Percentiles rank a stretch among this genome's conserved stretches.
phyloP scores from a whole-genome alignment of 352 stramenopile genomes.

The Phytophthora pistaciae region DNA sequence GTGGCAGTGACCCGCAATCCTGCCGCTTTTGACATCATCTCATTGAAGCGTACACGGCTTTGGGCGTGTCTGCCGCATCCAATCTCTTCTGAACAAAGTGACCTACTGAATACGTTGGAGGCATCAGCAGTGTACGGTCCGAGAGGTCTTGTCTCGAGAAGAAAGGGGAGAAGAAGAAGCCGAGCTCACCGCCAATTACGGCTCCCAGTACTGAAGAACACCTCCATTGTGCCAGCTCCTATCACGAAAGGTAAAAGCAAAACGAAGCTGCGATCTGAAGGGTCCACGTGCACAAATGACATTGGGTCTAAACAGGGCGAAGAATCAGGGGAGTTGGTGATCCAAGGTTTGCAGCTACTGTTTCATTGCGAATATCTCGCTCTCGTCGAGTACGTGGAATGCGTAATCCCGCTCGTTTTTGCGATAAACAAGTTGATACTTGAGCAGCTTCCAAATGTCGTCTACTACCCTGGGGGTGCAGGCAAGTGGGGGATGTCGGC shows the following conservation, averaged over 20 bases:
- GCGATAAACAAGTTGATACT: slow-evolving; percentile 39
- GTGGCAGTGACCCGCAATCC: slow-evolving; percentile 5
- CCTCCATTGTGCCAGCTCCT: background rate
- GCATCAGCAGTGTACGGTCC: background rate
- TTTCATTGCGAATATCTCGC: slow-evolving; percentile 32
- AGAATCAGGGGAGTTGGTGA: background rate
- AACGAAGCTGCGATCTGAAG: background rate
- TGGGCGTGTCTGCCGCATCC: slow-evolving; percentile 10
- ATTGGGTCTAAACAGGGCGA: background rate
- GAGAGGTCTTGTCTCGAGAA: background rate
- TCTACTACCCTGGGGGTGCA: slow-evolving; percentile 34
- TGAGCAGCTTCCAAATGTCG: slow-evolving; percentile 33
- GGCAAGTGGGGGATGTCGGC: background rate
- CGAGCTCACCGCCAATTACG: background rate
- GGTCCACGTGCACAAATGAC: background rate
- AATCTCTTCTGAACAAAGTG: background rate
- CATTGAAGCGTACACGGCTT: slow-evolving; percentile 1
- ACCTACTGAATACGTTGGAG: background rate
- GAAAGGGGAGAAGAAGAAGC: background rate
- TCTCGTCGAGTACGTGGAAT: slow-evolving; percentile 40
- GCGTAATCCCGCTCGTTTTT: slow-evolving; percentile 37
- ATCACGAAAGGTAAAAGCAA: background rate
- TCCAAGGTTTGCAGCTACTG: slow-evolving; percentile 24
- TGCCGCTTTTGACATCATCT: background rate
- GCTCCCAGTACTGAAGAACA: background rate